Evolutionary conservation across 345 rosid species (phyloP).

Genomic region (Cardamine resedifolia): DNA sequence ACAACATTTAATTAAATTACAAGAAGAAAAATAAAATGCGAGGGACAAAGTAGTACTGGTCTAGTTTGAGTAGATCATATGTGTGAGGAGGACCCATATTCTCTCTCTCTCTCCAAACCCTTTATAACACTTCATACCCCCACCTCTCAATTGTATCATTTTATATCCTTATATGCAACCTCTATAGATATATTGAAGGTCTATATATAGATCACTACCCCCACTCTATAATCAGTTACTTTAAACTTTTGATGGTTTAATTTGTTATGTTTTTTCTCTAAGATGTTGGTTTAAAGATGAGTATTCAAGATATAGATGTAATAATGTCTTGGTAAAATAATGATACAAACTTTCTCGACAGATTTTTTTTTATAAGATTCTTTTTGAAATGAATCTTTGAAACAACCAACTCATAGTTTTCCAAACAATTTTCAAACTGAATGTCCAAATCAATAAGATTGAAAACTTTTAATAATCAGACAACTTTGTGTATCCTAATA

Average conservation of each 20-base stretch:
- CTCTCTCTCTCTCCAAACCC: constrained; percentile 23
- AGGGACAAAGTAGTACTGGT: constrained; percentile 43
- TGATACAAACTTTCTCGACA: background rate
- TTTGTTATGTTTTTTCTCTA: background rate
- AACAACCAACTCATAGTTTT: background rate
- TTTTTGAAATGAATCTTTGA: background rate
- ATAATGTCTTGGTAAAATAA: background rate
- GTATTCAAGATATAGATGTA: background rate
- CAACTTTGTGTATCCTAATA: background rate
- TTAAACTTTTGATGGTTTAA: background rate
- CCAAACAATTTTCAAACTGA: background rate
- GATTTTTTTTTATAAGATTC: background rate
- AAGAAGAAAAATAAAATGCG: constrained; percentile 19
- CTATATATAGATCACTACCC: constrained; percentile 5
- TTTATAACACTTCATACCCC: constrained; percentile 38
- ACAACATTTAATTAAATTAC: constrained; percentile 21
- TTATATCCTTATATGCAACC: constrained; percentile 18
- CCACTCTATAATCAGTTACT: constrained; percentile 6
- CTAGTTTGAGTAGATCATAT: constrained; percentile 40
- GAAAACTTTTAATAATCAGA: background rate
- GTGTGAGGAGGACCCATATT: constrained; percentile 36
- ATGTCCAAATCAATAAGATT: background rate
- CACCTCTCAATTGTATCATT: constrained; percentile 12
- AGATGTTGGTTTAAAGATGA: background rate
- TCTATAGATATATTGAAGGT: constrained; percentile 1